Percentiles rank a stretch among this genome's conserved stretches.
Conservation (phyloP, 2,329 filamentous ascomycete species). For the Boeremia exigua region DNA sequence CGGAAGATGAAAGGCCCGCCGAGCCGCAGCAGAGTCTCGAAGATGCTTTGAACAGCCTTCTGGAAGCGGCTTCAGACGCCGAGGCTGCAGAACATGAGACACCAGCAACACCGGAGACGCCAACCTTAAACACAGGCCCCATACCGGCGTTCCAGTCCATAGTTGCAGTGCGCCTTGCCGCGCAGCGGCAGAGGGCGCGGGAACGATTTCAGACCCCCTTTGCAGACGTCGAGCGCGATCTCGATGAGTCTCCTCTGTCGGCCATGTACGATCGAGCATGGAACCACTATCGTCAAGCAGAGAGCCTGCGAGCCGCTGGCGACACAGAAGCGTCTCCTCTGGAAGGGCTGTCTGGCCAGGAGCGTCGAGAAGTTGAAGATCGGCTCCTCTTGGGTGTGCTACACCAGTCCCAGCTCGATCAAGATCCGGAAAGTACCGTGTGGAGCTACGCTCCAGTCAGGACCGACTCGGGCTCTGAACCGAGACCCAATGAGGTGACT, state of each 20-base stretch:
- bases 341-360: slow-evolving; percentile 29
- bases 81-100: slow-evolving; percentile 6
- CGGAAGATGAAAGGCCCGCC: slow-evolving; percentile 30
- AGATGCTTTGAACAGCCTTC: slow-evolving; percentile 42
- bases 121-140: background rate
- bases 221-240: slow-evolving; percentile 55
- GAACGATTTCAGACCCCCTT: slow-evolving; percentile 54
- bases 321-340: slow-evolving; percentile 28
- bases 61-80: slow-evolving; percentile 36
- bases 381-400: slow-evolving; percentile 43
- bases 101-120: background rate
- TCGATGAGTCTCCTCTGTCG: slow-evolving; percentile 57
- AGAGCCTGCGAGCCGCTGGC: slow-evolving; percentile 39
- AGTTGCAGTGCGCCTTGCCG: slow-evolving; percentile 21
- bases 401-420: slow-evolving; percentile 30
- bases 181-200: slow-evolving; percentile 31
- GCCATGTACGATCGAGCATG: slow-evolving; percentile 55
- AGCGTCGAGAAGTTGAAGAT: slow-evolving; percentile 41
- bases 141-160: background rate
- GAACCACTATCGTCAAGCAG: slow-evolving; percentile 52
- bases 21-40: slow-evolving; percentile 41
- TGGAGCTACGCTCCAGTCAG: slow-evolving; percentile 28
- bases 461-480: background rate
- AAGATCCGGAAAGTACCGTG: slow-evolving; percentile 27
- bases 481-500: background rate